Evolutionary conservation across 2,329 filamentous ascomycete genomes (phyloP), one percentile per base, ranked within the genome.

Genomic region (Parastagonospora nodorum): DNA sequence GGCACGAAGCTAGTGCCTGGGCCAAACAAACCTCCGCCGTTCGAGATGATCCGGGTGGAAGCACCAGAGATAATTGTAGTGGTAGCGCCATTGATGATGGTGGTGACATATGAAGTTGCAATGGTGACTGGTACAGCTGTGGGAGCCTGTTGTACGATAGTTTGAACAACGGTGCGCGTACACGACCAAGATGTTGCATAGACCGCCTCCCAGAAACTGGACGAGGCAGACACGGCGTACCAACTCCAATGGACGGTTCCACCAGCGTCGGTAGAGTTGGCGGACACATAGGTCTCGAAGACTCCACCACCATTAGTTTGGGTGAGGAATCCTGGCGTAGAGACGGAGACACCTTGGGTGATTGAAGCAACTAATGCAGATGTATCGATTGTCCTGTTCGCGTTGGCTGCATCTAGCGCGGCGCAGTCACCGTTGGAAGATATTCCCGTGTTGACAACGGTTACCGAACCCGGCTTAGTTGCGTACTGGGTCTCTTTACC

Each of bases 121-220:
- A 51, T 50, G 2, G 55, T 62, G 5, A 39, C 42, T 14, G 56
- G 55, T 5, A 42, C 44, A 24, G 58, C 45, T 2, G 57, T 53
- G 2, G 49, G 45, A 15, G 56, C 55, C 29, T 51, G 53, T 16
- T 57, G 55, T 31, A 66, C 57, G 27, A 67, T 61, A 1, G 65
- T 68, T 12, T 51, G 58, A 8, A 61, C 57, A 35, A 63, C 44
- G 4, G 53, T 54, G 27, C 51, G 42, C 8, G 63, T 64, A 37
- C 67, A 69, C 8, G 60, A 52, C 63, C 66, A 69, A 1, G 60
- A 58, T 1, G 63, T 65, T 12, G 45, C 50, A 32, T 66, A 69
- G 1, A 64, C 58, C 8, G 51, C 65, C 38, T 44, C 62, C 67
- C 66, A 71, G 11, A 50, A 61, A 16, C 58, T 64, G 1, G 65